Evolutionary conservation across 2,329 filamentous ascomycete genomes (phyloP).

Genomic region (Diaporthe capsici): DNA sequence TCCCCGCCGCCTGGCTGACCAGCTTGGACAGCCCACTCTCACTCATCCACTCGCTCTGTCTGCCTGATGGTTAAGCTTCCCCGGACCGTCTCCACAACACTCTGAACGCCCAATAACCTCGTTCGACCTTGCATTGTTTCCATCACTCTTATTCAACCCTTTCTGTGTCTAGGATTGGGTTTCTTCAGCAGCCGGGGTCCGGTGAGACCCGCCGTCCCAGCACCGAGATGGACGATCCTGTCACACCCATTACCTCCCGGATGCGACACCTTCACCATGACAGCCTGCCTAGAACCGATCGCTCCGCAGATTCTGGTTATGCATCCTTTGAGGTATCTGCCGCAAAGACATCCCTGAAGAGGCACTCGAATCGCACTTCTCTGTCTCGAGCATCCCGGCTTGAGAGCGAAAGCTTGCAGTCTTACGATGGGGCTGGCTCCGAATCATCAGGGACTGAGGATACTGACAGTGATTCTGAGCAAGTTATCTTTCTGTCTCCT

Average conservation of each 20-base stretch:
- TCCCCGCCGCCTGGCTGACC: background rate
- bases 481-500: background rate
- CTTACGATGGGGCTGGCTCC: constrained; percentile 41
- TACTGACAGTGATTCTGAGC: background rate
- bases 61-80: background rate
- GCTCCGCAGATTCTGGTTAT: constrained; percentile 42
- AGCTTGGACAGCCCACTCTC: constrained; percentile 5
- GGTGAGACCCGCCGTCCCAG: background rate
- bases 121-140: constrained; percentile 7
- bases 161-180: background rate
- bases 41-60: constrained; percentile 29
- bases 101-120: background rate
- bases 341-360: background rate
- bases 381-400: constrained; percentile 20
- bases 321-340: constrained; percentile 40
- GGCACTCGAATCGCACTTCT: constrained; percentile 1
- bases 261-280: constrained; percentile 27
- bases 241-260: constrained; percentile 26
- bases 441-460: constrained; percentile 27
- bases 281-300: constrained; percentile 21
- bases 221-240: constrained; percentile 25
- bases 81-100: constrained; percentile 8
- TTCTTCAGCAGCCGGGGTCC: background rate
- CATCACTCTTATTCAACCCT: constrained; percentile 1
- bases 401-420: constrained; percentile 12